These are phyloP conservation scores for Dinochytrium kinnereticum DNA, from an alignment of 371 early-diverging fungal genomes.

Conservation along the genomic window DNA sequence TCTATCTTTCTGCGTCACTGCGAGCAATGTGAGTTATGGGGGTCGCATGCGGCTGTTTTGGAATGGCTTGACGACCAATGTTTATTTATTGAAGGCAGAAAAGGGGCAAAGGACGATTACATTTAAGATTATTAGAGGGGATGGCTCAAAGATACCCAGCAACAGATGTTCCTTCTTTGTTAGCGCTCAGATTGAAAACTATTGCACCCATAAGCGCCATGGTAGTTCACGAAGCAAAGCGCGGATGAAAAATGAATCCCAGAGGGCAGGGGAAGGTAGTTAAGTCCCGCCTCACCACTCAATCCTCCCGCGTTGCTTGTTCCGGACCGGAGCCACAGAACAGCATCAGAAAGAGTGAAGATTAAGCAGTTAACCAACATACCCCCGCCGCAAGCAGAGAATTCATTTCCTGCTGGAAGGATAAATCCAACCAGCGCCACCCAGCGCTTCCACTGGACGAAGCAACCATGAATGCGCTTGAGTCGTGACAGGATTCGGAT, in stretches of 20 bases:
- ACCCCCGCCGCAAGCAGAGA: background rate
- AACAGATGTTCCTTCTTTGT: no score
- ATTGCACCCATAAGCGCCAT: constrained; percentile 8
- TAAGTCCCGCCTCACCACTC: background rate
- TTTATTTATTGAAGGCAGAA: no score
- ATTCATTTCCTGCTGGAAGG: background rate
- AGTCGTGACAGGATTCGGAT: constrained; percentile 1
- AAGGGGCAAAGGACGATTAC: no score
- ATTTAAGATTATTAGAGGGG: no score
- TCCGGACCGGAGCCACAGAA: no score
- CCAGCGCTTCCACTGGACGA: background rate
- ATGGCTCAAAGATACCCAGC: no score
- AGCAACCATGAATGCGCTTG: background rate
- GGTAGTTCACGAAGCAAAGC: no score
- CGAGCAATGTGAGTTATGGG: background rate
- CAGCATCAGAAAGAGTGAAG: background rate
- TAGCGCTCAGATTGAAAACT: constrained; percentile 21
- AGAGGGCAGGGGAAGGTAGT: background rate
- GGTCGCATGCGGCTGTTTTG: background rate
- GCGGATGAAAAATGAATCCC: background rate
- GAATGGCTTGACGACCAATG: background rate
- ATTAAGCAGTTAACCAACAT: no score
- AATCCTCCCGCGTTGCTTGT: no score
- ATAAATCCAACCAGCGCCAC: no score
- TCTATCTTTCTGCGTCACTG: background rate